Base-by-base conservation (phyloP, 2,329 filamentous ascomycete species). In the Fusarium sp. region DNA sequence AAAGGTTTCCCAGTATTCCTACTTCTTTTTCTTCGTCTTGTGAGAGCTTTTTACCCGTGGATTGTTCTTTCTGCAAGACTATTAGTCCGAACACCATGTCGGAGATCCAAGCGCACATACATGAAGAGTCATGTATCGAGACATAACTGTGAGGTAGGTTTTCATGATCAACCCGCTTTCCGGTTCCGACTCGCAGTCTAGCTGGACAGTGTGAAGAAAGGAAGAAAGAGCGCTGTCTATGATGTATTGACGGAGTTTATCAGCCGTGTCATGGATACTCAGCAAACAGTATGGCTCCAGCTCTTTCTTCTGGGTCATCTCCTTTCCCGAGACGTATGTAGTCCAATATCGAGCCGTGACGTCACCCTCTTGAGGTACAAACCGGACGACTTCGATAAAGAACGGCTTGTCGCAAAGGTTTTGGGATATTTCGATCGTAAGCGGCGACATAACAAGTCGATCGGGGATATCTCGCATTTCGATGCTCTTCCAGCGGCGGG, bases 271-370 rank as follows among this genome's bases (percentile, higher is more conserved):
- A 19, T 77, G 68, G 17, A 83, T 77, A 41, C 79, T 74, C 11
- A 72, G 68, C 3, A 85, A 74, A 6, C 82, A 83, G 37, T 80
- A 85, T 0, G 78, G 71, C 7, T 76, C 74, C 14, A 84, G 58
- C 9, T 77, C 75, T 53, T 68, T 75, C 44, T 71, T 73, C 66
- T 73, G 75, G 10, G 46, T 74, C 13, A 65, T 72, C 7, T 66
- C 61, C 4, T 70, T 67, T 15, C 75, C 71, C 8, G 71, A 52
- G 15, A 64, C 59, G 4, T 51, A 53, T 48, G 79, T 78, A 8
- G 75, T 74, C 76, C 81, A 85, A 50, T 69, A 74, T 6, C 82
- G 78, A 15, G 76, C 68, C 9, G 78, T 73, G 2, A 81, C 71
- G 47, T 86, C 84, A 3, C 75, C 77, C 0, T 66, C 50, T 3